Conservation (phyloP, 768 basidiomycete genomes). For the Asterophora lycoperdoides region DNA sequence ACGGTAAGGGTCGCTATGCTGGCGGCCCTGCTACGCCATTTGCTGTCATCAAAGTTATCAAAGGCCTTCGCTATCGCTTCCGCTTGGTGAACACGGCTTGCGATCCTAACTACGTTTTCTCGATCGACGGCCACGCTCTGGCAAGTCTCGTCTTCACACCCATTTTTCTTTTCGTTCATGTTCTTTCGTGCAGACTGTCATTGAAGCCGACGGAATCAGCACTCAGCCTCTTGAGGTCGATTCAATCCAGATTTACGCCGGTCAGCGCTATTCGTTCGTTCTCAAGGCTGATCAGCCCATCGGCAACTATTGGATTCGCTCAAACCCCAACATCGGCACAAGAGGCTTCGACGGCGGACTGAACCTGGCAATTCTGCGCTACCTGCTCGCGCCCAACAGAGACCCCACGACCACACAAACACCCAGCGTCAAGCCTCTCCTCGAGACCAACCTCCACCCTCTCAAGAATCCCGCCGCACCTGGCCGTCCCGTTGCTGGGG, state of each 20-base stretch:
- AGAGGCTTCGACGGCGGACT: slow-evolving; percentile 32
- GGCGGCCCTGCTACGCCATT: slow-evolving; percentile 36
- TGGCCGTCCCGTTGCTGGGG: slow-evolving; percentile 12
- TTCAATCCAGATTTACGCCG: slow-evolving; percentile 36
- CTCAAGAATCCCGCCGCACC: slow-evolving; percentile 10
- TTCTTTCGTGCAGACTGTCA: slow-evolving; percentile 26
- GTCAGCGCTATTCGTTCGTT: slow-evolving; percentile 33
- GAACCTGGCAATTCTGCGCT: slow-evolving; percentile 53
- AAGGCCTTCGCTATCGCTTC: slow-evolving; percentile 45
- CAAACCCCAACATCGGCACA: slow-evolving; percentile 21
- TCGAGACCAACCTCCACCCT: slow-evolving; percentile 23
- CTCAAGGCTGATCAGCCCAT: slow-evolving; percentile 35
- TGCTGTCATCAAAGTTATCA: slow-evolving; percentile 39
- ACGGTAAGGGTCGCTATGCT: slow-evolving; percentile 37
- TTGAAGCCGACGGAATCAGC: slow-evolving; percentile 37
- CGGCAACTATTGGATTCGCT: slow-evolving; percentile 39
- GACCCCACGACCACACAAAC: slow-evolving; percentile 27
- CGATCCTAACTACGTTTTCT: slow-evolving; percentile 36
- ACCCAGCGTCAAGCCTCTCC: slow-evolving; percentile 20
- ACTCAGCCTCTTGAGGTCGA: slow-evolving; percentile 32
- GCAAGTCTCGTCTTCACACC: slow-evolving; percentile 16
- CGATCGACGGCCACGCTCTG: slow-evolving; percentile 33
- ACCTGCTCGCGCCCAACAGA: slow-evolving; percentile 17
- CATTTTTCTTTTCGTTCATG: slow-evolving; percentile 1
- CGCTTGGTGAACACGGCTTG: slow-evolving; percentile 47